These are phyloP conservation scores for Penstemon barbatus DNA, from an alignment of 257 asterid genomes.

Conservation along the genomic window DNA sequence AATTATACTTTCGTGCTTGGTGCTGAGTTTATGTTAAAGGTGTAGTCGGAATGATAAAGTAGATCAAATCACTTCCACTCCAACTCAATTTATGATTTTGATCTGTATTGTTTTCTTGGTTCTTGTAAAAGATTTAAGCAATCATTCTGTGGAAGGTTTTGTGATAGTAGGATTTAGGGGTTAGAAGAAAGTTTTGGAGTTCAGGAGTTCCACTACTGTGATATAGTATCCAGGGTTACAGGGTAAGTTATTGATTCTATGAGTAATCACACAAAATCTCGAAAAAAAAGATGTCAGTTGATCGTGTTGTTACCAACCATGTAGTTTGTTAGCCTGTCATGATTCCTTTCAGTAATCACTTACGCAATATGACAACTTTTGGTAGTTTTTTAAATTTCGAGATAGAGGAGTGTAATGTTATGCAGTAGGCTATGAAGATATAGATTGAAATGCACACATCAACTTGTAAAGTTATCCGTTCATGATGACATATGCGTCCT, in stretches of 20 bases:
- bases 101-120: not conserved
- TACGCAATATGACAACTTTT: slow-evolving; percentile 13
- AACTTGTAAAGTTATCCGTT: not conserved
- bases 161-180: not conserved
- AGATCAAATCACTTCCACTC: not conserved
- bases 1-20: slow-evolving; percentile 17
- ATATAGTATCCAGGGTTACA: slow-evolving; percentile 26
- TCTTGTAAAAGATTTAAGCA: not conserved
- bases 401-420: slow-evolving; percentile 15
- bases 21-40: slow-evolving; percentile 1
- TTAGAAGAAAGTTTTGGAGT: slow-evolving; percentile 17
- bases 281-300: slow-evolving; percentile 4
- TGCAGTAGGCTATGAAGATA: slow-evolving; percentile 9
- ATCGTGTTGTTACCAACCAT: slow-evolving; percentile 28
- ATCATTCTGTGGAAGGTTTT: not conserved
- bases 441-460: not conserved
- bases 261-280: slow-evolving; percentile 17
- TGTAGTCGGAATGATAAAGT: slow-evolving; percentile 22
- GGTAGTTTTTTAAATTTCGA: slow-evolving; percentile 25
- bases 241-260: slow-evolving; percentile 18
- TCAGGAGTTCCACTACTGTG: slow-evolving; percentile 6
- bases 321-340: slow-evolving; percentile 20
- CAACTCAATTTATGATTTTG: slow-evolving; percentile 18
- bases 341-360: slow-evolving; percentile 17
- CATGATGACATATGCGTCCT: not conserved